Conservation (phyloP, 768 basidiomycete genomes). For the Mycena crocata region DNA sequence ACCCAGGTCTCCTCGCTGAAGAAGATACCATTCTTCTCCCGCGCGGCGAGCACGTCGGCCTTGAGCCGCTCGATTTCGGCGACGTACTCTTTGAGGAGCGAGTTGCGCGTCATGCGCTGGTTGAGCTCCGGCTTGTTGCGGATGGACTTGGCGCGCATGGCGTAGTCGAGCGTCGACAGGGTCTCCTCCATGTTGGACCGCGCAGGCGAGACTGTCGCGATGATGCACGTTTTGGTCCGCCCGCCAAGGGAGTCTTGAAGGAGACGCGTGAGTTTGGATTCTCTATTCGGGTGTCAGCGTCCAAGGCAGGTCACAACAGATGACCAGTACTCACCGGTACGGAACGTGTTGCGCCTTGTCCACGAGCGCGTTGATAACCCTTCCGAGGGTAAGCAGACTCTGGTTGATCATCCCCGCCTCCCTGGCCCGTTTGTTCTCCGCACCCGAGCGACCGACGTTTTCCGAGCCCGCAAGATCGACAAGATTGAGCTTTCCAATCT, state of each 20-base stretch:
- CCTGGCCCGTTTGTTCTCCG: slow-evolving; percentile 92
- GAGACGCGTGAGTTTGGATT: slow-evolving; percentile 97
- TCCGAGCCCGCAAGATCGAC: slow-evolving; percentile 98
- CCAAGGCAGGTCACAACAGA: slow-evolving; percentile 13
- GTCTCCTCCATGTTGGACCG: slow-evolving; percentile 97
- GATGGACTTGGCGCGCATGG: slow-evolving; percentile 94
- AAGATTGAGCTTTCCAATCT: slow-evolving; percentile 95
- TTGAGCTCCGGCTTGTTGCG: slow-evolving; percentile 96
- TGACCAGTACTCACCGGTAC: slow-evolving; percentile 72
- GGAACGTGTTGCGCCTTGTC: slow-evolving; percentile 93
- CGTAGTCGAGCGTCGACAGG: slow-evolving; percentile 96
- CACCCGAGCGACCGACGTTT: slow-evolving; percentile 95
- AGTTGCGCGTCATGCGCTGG: slow-evolving; percentile 92
- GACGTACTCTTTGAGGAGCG: slow-evolving; percentile 93
- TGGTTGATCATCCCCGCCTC: slow-evolving; percentile 99
- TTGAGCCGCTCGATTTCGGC: slow-evolving; percentile 94
- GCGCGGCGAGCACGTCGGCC: slow-evolving; percentile 87
- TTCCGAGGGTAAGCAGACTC: slow-evolving; percentile 93
- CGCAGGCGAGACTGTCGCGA: slow-evolving; percentile 95
- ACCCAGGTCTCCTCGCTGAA: slow-evolving; percentile 93
- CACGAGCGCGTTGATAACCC: slow-evolving; percentile 96
- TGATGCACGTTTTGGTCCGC: slow-evolving; percentile 96
- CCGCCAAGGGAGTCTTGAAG: slow-evolving; percentile 99
- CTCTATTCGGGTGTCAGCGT: slow-evolving; percentile 56
- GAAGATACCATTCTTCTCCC: slow-evolving; percentile 97